These are phyloP conservation scores for Oenanthe sinensis DNA, from an alignment of 129 eudicot genomes.

Conservation along the genomic window DNA sequence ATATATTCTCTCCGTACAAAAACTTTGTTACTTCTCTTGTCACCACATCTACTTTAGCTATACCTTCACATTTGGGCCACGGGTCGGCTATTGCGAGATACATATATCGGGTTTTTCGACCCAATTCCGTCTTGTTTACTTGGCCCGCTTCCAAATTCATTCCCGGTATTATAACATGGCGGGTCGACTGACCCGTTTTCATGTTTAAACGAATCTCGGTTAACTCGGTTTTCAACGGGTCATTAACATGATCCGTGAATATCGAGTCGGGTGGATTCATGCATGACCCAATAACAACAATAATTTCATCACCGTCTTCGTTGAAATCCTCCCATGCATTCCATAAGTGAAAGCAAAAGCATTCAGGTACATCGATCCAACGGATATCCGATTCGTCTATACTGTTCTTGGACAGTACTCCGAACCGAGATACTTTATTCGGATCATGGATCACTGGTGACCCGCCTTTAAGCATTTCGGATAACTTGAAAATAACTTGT, in stretches of 20 bases:
- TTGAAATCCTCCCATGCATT: slow-evolving; percentile 64
- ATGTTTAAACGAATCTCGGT: slow-evolving; percentile 39
- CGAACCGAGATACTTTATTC: slow-evolving; percentile 56
- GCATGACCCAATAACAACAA: slow-evolving; percentile 58
- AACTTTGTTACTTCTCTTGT: slow-evolving; percentile 33
- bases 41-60: slow-evolving; percentile 64
- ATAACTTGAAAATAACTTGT: slow-evolving; percentile 64
- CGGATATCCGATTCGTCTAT: slow-evolving; percentile 29
- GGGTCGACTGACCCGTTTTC: slow-evolving; percentile 35
- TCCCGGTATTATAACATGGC: slow-evolving; percentile 30
- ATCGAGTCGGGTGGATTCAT: slow-evolving; percentile 62
- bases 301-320: slow-evolving; percentile 21
- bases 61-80: slow-evolving; percentile 71
- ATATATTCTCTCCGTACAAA: slow-evolving; percentile 35
- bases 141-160: slow-evolving; percentile 59
- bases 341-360: slow-evolving; percentile 68
- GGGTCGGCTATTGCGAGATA: slow-evolving; percentile 72
- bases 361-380: slow-evolving; percentile 59
- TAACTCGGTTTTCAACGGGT: slow-evolving; percentile 26
- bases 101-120: slow-evolving; percentile 40
- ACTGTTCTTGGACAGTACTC: slow-evolving; percentile 37
- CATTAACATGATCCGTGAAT: slow-evolving; percentile 22
- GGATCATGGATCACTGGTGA: slow-evolving; percentile 57
- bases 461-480: slow-evolving; percentile 61
- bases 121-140: slow-evolving; percentile 36